Conservation (phyloP, 805 yeast species). For the Starmerella asiatica region DNA sequence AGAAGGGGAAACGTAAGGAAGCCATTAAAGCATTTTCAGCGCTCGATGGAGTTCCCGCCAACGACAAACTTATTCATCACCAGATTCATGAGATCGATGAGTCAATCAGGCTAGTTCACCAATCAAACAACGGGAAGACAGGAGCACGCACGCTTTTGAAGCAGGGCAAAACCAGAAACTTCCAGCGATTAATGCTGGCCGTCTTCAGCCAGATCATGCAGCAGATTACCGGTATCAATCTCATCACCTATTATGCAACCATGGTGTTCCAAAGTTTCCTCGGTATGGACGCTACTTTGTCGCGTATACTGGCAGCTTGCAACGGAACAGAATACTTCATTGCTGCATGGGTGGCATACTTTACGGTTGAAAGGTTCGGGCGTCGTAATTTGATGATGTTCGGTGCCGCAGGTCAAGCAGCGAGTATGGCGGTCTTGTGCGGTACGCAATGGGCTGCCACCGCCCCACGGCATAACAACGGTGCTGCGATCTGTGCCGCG, state of each 20-base stretch:
- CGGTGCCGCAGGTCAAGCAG: conserved; percentile 33
- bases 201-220: conserved; percentile 17
- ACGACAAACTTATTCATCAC: conserved; percentile 2
- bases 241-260: conserved; percentile 46
- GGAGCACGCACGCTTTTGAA: conserved; percentile 30
- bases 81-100: conserved; percentile 12
- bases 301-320: conserved; percentile 36
- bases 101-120: conserved; percentile 8
- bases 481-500: conserved; percentile 47
- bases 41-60: conserved; percentile 22
- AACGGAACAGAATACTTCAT: conserved; percentile 31
- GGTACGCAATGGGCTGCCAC: conserved; percentile 31
- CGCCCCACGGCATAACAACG: conserved; percentile 24
- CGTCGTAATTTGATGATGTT: conserved; percentile 30
- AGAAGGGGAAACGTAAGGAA: conserved; percentile 39
- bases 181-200: conserved; percentile 32
- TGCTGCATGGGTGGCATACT: conserved; percentile 38
- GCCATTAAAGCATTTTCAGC: conserved; percentile 37
- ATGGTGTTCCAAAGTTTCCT: conserved; percentile 38
- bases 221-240: conserved; percentile 39
- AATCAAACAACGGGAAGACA: conserved; percentile 5
- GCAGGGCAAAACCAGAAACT: conserved; percentile 19
- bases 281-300: conserved; percentile 32
- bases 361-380: conserved; percentile 42
- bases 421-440: conserved; percentile 19